These are phyloP conservation scores for Gnomoniopsis smithogilvyi DNA, from an alignment of 2,329 filamentous ascomycete genomes.

Conservation along the genomic window DNA sequence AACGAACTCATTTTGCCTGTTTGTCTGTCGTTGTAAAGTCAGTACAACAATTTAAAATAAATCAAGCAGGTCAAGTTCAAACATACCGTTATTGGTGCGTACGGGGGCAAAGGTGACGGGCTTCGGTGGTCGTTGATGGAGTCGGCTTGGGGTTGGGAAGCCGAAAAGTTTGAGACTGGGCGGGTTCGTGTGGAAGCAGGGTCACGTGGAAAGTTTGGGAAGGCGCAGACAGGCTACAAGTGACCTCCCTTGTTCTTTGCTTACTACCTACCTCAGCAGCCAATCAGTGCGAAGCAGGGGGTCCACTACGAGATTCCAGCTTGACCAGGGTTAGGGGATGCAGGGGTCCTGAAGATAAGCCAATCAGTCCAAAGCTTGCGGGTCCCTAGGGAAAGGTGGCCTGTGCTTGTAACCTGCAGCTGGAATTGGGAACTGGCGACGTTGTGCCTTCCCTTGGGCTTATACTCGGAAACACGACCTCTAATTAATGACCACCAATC, in stretches of 20 bases:
- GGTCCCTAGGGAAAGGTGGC: not conserved
- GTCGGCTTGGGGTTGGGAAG: constrained; percentile 11
- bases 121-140: constrained; percentile 18
- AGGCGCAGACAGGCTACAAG: not conserved
- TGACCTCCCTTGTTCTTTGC: too few species aligned
- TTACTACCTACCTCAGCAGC: not conserved
- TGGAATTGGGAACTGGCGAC: not conserved
- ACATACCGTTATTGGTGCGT: constrained; percentile 17
- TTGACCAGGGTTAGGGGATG: not conserved
- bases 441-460: not conserved
- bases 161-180: constrained; percentile 1
- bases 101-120: constrained; percentile 12
- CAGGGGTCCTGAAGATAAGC: not conserved
- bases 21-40: constrained; percentile 24
- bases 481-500: not conserved
- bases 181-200: not conserved
- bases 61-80: not conserved
- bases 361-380: not conserved
- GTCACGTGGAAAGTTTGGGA: not conserved
- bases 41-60: constrained; percentile 7
- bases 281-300: not conserved
- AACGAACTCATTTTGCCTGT: constrained; percentile 59
- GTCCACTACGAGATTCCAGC: not conserved
- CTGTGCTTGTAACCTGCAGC: not conserved
- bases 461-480: not conserved